phyloP scores from a whole-genome alignment of 2,329 filamentous ascomycete species.

The Venturia nashicola region DNA sequence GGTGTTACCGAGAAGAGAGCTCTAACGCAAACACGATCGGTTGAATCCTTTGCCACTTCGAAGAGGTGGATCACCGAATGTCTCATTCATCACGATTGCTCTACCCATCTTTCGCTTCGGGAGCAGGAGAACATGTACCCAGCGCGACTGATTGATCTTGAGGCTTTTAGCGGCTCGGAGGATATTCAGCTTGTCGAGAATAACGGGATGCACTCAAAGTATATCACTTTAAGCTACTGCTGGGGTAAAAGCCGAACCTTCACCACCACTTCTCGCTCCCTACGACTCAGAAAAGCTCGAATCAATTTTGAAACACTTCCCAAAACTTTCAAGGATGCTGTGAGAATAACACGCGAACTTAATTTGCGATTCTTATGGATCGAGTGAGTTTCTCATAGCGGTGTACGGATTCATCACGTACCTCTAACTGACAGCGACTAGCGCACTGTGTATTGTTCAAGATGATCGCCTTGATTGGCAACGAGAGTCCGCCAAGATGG shows the following conservation, averaged over 20 bases:
- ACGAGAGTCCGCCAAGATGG: slow-evolving; percentile 12
- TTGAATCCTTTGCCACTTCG: neutral
- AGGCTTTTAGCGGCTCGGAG: neutral
- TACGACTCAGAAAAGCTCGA: slow-evolving; percentile 2
- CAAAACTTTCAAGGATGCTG: slow-evolving; percentile 9
- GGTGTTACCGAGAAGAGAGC: slow-evolving; percentile 6
- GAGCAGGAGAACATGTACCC: slow-evolving; percentile 7
- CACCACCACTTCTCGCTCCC: slow-evolving; percentile 10
- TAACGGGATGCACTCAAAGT: neutral
- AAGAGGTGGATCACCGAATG: slow-evolving; percentile 8
- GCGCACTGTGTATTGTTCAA: slow-evolving; percentile 14
- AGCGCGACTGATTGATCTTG: slow-evolving; percentile 7
- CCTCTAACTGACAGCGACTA: neutral
- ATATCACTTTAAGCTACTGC: slow-evolving; percentile 9
- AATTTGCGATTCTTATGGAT: slow-evolving; percentile 13
- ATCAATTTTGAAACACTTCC: slow-evolving; percentile 8
- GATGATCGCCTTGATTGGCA: slow-evolving; percentile 12
- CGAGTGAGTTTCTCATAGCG: neutral
- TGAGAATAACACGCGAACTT: slow-evolving; percentile 7
- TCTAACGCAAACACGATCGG: slow-evolving; percentile 3
- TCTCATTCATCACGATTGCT: slow-evolving; percentile 6
- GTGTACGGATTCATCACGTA: neutral
- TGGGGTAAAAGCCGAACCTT: slow-evolving; percentile 10
- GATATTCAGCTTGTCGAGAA: slow-evolving; percentile 9
- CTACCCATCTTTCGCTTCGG: neutral